Conservation (phyloP, 2,329 filamentous ascomycete genomes). For the Colletotrichum noveboracense region DNA sequence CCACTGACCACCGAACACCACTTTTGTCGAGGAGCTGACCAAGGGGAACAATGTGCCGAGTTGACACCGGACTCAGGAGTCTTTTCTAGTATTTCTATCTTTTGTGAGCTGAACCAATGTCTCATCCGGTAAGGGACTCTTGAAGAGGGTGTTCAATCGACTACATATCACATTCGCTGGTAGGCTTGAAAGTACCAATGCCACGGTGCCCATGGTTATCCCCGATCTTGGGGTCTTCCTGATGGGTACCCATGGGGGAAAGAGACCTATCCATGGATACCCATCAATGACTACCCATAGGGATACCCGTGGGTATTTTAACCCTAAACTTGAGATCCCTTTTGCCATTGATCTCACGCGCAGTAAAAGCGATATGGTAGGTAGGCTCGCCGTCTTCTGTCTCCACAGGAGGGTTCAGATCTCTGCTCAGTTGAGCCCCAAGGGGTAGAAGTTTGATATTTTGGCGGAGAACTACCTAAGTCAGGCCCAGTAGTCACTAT, state of each 20-base stretch:
- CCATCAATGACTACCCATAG: too few species aligned
- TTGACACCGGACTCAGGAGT: not conserved
- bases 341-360: rapidly evolving
- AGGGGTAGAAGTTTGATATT: not conserved
- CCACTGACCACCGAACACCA: not conserved
- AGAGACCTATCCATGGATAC: too few species aligned
- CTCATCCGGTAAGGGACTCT: not conserved
- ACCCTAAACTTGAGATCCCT: not conserved
- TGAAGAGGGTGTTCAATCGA: not conserved
- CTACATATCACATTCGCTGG: too few species aligned
- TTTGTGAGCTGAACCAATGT: not conserved
- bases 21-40: not conserved
- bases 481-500: not conserved
- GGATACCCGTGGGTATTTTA: too few species aligned
- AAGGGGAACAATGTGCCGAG: not conserved
- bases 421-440: not conserved
- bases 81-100: not conserved
- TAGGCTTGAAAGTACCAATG: too few species aligned
- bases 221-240: too few species aligned
- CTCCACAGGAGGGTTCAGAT: not conserved
- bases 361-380: not conserved
- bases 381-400: not conserved
- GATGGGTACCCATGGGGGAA: too few species aligned
- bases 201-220: too few species aligned
- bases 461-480: not conserved